Evolutionary conservation across 2,329 filamentous ascomycete species (phyloP), one percentile per base, ranked within the genome.

Genomic region (Lachnellula occidentalis): DNA sequence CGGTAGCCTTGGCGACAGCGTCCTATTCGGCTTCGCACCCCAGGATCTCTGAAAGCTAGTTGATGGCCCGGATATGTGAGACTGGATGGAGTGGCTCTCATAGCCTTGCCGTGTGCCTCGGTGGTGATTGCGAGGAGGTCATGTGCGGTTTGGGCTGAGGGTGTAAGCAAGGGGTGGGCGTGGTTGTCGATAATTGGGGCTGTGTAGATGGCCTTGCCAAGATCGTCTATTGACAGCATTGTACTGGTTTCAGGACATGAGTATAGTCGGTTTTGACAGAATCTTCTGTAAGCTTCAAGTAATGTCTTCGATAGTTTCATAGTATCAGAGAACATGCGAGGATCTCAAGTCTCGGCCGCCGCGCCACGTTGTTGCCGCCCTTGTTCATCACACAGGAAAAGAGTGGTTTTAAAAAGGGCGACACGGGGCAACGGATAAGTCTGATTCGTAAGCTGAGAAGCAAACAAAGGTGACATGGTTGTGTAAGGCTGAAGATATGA

Each of bases 171-270:
- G 27, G 86, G 86, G 60, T 89, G 86, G 2, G 83, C 85, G 66
- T 90, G 86, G 62, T 88, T 82, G 71, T 90, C 87, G 68, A 90
- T 83, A 62, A 89, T 81, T 3, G 86, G 86, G 21, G 78, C 82
- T 19, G 66, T 73, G 27, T 73, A 69, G 54, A 85, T 80, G 50
- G 73, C 74, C 17, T 59, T 62, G 24, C 56, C 54, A 5, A 66
- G 60, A 22, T 58, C 58, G 3, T 66, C 63, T 62, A 66, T 65
- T 2, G 41, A 43, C 15, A 17, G 11, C 41, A 43, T 43, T 15
- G 19, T 22, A 14, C 12, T 7, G 6, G 9, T n/a, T 43, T 12
- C 15, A 43, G 12, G 41, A 15, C 41, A n/a, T 4, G 41, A 43
- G 19, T 17, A 14, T 22, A 17, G 41, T 12, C 1, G 9, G 6